These are phyloP conservation scores for Penicillium mononematosum DNA, from an alignment of 495 filamentous ascomycete species.

Conservation along the genomic window DNA sequence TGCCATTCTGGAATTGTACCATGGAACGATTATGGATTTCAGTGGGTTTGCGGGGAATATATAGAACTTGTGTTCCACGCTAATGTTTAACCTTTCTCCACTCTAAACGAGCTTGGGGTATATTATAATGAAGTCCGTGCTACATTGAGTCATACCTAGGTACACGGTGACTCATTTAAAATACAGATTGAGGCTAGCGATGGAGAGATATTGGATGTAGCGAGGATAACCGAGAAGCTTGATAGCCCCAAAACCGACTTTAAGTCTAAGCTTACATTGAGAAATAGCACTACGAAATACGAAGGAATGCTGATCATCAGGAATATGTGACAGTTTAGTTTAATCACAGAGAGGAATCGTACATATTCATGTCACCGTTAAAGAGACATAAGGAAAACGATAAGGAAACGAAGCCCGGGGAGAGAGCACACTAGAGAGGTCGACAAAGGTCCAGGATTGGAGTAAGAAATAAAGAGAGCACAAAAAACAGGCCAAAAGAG, in stretches of 20 bases:
- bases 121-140: background rate
- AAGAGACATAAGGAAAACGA: slow-evolving; percentile 24
- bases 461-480: slow-evolving; percentile 13
- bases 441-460: slow-evolving; percentile 24
- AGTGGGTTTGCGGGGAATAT: slow-evolving; percentile 1
- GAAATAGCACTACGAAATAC: background rate
- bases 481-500: slow-evolving; percentile 21
- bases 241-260: background rate
- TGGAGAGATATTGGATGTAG: background rate
- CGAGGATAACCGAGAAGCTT: background rate
- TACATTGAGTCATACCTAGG: slow-evolving; percentile 4
- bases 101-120: background rate
- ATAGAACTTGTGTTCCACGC: background rate
- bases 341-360: slow-evolving; percentile 27
- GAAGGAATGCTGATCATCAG: background rate
- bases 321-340: slow-evolving; percentile 14
- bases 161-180: background rate
- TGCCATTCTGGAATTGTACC: slow-evolving; percentile 17
- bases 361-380: slow-evolving; percentile 32
- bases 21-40: background rate
- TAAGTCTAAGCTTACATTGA: background rate
- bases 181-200: background rate
- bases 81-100: background rate
- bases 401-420: slow-evolving; percentile 2
- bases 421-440: slow-evolving; percentile 12